phyloP scores from a whole-genome alignment of 2,329 filamentous ascomycete genomes.

The Alternaria solani region DNA sequence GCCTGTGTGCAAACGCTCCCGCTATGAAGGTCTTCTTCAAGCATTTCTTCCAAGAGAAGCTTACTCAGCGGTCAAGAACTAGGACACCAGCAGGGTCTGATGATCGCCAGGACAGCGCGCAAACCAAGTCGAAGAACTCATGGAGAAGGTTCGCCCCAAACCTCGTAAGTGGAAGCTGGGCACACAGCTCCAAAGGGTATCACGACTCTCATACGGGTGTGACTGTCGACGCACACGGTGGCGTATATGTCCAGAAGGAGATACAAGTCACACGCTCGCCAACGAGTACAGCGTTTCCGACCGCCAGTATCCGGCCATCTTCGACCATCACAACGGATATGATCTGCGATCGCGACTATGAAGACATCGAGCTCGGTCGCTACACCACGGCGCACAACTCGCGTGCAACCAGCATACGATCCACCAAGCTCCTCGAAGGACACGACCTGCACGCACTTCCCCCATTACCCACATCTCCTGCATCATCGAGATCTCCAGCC shows the following conservation, averaged over 20 bases:
- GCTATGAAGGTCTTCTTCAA: constrained; percentile 46
- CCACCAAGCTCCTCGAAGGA: constrained; percentile 9
- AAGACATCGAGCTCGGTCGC: constrained; percentile 37
- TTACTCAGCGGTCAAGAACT: constrained; percentile 19
- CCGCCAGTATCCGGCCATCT: constrained; percentile 1
- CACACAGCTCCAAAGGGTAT: constrained; percentile 29
- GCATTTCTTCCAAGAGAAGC: constrained; percentile 36
- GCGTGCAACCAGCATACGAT: constrained; percentile 15
- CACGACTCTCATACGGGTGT: constrained; percentile 31
- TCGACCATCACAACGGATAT: constrained; percentile 25
- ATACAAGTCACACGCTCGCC: constrained; percentile 22
- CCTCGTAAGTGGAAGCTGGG: constrained; percentile 12
- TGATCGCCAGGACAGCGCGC: neutral
- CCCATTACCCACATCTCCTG: constrained; percentile 19
- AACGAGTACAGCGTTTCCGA: constrained; percentile 1
- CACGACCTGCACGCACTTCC: constrained; percentile 28
- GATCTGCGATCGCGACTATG: constrained; percentile 27
- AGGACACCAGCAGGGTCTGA: constrained; percentile 4
- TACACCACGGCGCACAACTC: constrained; percentile 25
- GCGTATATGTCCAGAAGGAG: constrained; percentile 29
- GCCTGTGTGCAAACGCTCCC: constrained; percentile 43
- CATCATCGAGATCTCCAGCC: neutral
- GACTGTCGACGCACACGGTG: constrained; percentile 33
- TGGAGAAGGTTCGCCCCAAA: constrained; percentile 19
- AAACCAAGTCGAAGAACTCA: constrained; percentile 4